A percentile compares a stretch with the other conserved stretches of the same genome.
Evolutionary conservation across 1,284 basidiomycete species (phyloP).

Genomic region (Sphaerobolus stellatus): DNA sequence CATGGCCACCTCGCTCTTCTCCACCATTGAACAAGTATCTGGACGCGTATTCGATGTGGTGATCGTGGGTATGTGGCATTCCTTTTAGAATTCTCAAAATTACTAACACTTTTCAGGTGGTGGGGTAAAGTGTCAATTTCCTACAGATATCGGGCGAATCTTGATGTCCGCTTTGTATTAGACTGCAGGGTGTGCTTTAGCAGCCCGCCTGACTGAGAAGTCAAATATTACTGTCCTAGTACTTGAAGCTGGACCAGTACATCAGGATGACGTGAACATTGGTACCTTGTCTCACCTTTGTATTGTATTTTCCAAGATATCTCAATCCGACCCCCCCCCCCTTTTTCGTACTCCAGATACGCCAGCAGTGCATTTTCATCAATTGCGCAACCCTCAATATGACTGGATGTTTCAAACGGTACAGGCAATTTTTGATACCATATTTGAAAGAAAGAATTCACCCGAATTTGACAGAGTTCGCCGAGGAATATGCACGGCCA

Average conservation of each 20-base stretch:
- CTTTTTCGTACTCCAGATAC: not conserved
- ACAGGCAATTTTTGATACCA: not conserved
- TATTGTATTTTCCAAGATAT: not conserved
- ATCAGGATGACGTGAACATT: not conserved
- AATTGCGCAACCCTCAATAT: not conserved
- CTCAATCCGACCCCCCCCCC: no score
- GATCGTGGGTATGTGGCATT: not conserved
- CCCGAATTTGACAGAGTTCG: not conserved
- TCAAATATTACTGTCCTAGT: not conserved
- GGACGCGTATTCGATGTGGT: not conserved
- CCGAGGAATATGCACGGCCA: not conserved
- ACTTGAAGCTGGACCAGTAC: not conserved
- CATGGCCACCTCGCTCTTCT: not conserved
- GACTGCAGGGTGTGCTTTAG: not conserved
- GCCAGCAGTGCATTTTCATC: not conserved
- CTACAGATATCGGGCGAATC: not conserved
- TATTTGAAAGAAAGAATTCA: not conserved
- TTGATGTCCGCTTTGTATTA: not conserved
- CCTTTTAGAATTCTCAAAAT: not conserved
- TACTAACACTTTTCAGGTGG: not conserved
- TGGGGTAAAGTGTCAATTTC: not conserved
- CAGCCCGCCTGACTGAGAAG: not conserved
- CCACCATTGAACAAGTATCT: not conserved
- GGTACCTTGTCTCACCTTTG: not conserved
- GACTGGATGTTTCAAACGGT: not conserved